These are phyloP conservation scores for Penicillium waksmanii DNA, from an alignment of 495 filamentous ascomycete genomes.

Conservation along the genomic window DNA sequence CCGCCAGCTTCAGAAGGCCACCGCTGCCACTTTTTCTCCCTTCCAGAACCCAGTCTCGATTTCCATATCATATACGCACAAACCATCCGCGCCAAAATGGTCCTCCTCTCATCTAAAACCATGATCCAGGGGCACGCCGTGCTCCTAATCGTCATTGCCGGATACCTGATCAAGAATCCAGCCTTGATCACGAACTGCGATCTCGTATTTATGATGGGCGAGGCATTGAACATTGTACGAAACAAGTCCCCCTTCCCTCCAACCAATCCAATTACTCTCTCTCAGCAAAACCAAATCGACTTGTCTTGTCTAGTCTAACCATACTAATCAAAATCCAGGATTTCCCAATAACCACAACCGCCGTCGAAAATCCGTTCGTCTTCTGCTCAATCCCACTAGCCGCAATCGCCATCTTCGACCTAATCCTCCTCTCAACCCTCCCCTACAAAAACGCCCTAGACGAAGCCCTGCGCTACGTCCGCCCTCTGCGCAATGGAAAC, in stretches of 20 bases:
- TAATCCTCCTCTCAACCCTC: conserved; percentile 65
- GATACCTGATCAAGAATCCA: conserved; percentile 78
- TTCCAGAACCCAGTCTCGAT: too few species aligned
- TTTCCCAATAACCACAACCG: conserved; percentile 59
- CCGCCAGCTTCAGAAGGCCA: conserved; percentile 8
- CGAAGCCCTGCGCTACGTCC: conserved; percentile 35
- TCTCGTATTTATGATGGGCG: conserved; percentile 80
- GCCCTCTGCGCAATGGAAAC: conserved; percentile 31
- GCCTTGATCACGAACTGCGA: conserved; percentile 73
- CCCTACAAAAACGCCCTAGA: conserved; percentile 47
- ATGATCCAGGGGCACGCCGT: conserved; percentile 79
- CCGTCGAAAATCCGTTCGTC: conserved; percentile 64
- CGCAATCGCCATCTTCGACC: conserved; percentile 69
- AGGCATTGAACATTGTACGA: conserved; percentile 75
- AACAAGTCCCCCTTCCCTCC: background rate
- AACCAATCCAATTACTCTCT: background rate
- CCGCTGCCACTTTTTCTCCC: background rate
- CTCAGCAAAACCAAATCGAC: too few species aligned
- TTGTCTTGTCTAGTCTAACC: background rate
- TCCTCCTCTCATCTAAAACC: conserved; percentile 72
- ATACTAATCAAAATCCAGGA: conserved; percentile 42
- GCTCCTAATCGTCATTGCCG: conserved; percentile 79
- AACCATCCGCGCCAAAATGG: conserved; percentile 57
- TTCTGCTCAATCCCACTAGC: conserved; percentile 72
- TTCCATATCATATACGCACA: background rate